Percentiles rank a stretch among this genome's conserved stretches.
Evolutionary conservation across 495 filamentous ascomycete genomes (phyloP).

Genomic region (Letharia lupina): DNA sequence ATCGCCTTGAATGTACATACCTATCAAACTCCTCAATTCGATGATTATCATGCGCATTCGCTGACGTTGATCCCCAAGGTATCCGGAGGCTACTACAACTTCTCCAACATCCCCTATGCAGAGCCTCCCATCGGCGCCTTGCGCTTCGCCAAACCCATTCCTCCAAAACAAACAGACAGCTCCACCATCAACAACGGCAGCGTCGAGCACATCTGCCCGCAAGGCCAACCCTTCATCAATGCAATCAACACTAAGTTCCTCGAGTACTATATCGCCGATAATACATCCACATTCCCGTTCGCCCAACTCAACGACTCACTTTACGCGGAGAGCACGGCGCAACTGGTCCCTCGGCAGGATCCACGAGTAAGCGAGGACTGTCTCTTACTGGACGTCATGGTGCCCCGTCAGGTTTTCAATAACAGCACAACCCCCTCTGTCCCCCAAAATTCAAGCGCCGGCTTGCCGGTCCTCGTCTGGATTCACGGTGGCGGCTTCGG

Average conservation of each 20-base stretch:
- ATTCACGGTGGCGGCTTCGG: conserved; percentile 49
- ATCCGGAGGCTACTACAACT: conserved; percentile 37
- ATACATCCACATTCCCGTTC: too few relatives aligned
- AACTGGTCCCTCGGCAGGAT: conserved; percentile 23
- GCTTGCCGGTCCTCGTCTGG: conserved; percentile 48
- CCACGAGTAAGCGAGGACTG: conserved; percentile 43
- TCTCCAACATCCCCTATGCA: conserved; percentile 51
- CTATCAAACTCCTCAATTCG: not conserved
- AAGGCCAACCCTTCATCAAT: too few relatives aligned
- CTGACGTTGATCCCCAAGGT: not conserved
- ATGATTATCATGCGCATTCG: too few relatives aligned
- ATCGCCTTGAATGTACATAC: not conserved
- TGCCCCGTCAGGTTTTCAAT: conserved; percentile 28
- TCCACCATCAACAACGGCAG: conserved; percentile 35
- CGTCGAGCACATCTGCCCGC: conserved; percentile 39
- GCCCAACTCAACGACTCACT: too few relatives aligned
- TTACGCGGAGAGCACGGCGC: too few relatives aligned
- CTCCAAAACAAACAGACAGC: conserved; percentile 22
- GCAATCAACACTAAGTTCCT: too few relatives aligned
- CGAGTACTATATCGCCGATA: too few relatives aligned
- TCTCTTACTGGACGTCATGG: conserved; percentile 45
- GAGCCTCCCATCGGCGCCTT: conserved; percentile 45
- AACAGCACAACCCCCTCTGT: conserved; percentile 13
- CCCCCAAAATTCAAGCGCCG: not conserved
- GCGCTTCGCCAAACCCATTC: conserved; percentile 39